These are phyloP conservation scores for Eucalyptus marginata DNA, from an alignment of 345 rosid genomes.

Conservation along the genomic window DNA sequence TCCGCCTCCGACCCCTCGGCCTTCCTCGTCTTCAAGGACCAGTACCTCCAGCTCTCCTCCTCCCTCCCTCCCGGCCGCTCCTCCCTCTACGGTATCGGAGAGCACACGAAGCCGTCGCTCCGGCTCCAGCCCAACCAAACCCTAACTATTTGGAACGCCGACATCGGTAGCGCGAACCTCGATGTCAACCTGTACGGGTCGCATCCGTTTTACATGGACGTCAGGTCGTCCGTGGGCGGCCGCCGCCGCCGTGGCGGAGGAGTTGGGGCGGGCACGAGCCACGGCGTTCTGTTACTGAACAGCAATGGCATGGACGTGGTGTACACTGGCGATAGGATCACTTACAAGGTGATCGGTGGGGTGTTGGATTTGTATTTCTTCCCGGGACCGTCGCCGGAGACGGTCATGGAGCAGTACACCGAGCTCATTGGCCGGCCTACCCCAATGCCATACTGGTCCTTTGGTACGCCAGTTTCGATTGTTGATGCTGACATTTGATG, in stretches of 20 bases:
- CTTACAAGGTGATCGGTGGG: conserved; percentile 54
- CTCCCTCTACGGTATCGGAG: conserved; percentile 59
- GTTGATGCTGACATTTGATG: background rate
- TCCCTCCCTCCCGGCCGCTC: conserved; percentile 34
- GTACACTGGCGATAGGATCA: conserved; percentile 43
- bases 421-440: conserved; percentile 59
- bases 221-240: conserved; percentile 16
- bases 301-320: conserved; percentile 68
- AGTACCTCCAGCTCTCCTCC: conserved; percentile 55
- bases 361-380: conserved; percentile 51
- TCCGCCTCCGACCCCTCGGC: conserved; percentile 5
- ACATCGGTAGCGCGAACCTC: conserved; percentile 14
- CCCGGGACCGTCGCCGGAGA: conserved; percentile 37
- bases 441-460: conserved; percentile 78
- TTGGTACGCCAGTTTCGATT: conserved; percentile 15
- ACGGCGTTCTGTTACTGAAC: conserved; percentile 55
- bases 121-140: conserved; percentile 19
- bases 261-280: conserved; percentile 26
- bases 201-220: conserved; percentile 61
- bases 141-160: conserved; percentile 57
- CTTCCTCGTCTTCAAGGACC: conserved; percentile 55
- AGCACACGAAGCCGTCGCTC: conserved; percentile 51
- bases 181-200: conserved; percentile 61
- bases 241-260: background rate
- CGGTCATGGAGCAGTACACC: conserved; percentile 55